A percentile compares a stretch with the other conserved stretches of the same genome.
These are phyloP conservation scores for Linnemannia elongata DNA, from an alignment of 192 early-diverging fungal genomes.

Conservation along the genomic window DNA sequence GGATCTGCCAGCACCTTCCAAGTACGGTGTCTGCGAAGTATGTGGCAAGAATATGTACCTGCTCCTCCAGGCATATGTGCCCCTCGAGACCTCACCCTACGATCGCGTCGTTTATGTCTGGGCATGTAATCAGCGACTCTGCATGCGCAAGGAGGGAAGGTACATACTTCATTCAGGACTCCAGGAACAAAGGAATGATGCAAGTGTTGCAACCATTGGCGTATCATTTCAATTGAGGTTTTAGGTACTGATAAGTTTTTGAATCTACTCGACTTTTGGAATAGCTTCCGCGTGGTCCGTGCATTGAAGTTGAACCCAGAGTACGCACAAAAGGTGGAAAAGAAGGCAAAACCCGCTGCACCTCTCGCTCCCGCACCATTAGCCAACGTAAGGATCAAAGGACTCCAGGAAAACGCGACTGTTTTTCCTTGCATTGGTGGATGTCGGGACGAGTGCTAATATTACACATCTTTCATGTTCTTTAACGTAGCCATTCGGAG, in stretches of 20 bases:
- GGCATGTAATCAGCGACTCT: constrained; percentile 82
- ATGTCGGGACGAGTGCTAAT: not conserved
- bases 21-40: constrained; percentile 61
- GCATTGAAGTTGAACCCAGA: constrained; percentile 75
- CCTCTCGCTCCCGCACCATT: not conserved
- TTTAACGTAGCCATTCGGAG: constrained; percentile 32
- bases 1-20: constrained; percentile 38
- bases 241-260: not conserved
- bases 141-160: constrained; percentile 79
- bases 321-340: constrained; percentile 68
- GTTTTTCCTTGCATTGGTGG: too few species aligned
- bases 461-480: not conserved
- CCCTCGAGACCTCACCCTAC: constrained; percentile 75
- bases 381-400: constrained; percentile 26
- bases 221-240: not conserved
- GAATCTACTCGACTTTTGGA: not conserved
- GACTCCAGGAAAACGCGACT: not conserved
- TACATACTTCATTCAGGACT: constrained; percentile 17
- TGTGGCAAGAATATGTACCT: constrained; percentile 76
- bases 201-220: not conserved
- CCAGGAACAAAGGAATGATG: not conserved
- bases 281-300: constrained; percentile 71
- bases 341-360: constrained; percentile 51
- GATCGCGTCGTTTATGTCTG: constrained; percentile 86
- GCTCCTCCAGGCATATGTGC: constrained; percentile 81